These are phyloP conservation scores for Fusarium guadeloupense DNA, from an alignment of 2,329 filamentous ascomycete species.

Conservation along the genomic window DNA sequence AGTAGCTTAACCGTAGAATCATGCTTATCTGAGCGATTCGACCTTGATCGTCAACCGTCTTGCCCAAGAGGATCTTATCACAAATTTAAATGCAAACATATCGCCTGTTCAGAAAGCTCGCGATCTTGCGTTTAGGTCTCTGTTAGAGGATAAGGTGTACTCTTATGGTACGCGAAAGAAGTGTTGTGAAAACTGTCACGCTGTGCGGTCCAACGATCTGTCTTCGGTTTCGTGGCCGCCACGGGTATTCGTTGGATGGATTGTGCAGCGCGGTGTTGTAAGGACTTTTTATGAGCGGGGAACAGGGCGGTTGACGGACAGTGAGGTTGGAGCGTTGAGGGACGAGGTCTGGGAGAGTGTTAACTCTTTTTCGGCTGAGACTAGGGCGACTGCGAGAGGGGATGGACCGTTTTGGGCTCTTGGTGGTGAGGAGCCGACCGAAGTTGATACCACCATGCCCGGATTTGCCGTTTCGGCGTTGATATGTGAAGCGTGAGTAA, in stretches of 20 bases:
- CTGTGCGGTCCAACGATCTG: slow-evolving; percentile 64
- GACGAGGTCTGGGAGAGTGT: slow-evolving; percentile 64
- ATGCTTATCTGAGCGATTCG: slow-evolving; percentile 60
- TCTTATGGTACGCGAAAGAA: slow-evolving; percentile 65
- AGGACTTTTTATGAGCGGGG: slow-evolving; percentile 66
- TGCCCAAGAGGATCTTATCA: slow-evolving; percentile 49
- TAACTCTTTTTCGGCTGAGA: slow-evolving; percentile 54
- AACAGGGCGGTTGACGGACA: slow-evolving; percentile 58
- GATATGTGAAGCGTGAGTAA: slow-evolving; percentile 62
- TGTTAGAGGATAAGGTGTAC: slow-evolving; percentile 69
- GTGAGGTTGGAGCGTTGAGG: slow-evolving; percentile 58
- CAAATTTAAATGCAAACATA: slow-evolving; percentile 59
- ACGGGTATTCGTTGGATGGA: slow-evolving; percentile 59
- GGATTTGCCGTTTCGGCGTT: slow-evolving; percentile 65
- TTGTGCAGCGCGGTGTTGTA: slow-evolving; percentile 56
- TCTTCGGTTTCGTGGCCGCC: slow-evolving; percentile 60
- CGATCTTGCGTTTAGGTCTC: slow-evolving; percentile 61
- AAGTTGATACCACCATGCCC: slow-evolving; percentile 66
- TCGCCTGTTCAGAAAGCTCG: slow-evolving; percentile 51
- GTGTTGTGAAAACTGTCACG: slow-evolving; percentile 68
- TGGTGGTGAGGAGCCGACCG: slow-evolving; percentile 61
- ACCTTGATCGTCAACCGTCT: slow-evolving; percentile 62
- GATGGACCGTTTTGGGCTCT: slow-evolving; percentile 65
- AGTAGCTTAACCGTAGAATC: too few relatives aligned
- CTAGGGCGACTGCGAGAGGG: slow-evolving; percentile 32